Conservation (phyloP, 2,329 filamentous ascomycete genomes). For the Colletotrichum karsti region DNA sequence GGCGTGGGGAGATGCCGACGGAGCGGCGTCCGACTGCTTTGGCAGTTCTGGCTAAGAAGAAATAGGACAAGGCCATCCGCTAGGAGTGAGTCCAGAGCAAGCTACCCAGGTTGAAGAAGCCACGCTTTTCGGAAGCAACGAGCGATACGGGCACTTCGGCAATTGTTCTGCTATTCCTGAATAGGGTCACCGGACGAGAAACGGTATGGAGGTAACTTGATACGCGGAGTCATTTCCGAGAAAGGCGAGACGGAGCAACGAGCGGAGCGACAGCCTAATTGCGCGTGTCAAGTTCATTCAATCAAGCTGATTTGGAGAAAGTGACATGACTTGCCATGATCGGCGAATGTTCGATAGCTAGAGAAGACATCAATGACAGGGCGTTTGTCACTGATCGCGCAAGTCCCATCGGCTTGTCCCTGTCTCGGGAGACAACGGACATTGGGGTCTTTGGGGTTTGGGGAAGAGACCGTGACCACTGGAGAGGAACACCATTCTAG, state of each 20-base stretch:
- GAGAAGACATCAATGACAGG: background rate
- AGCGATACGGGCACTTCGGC: background rate
- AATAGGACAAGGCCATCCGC: background rate
- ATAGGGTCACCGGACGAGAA: background rate
- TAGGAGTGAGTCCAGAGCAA: background rate
- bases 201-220: background rate
- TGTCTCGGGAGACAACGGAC: background rate
- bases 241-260: background rate
- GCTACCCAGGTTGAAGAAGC: background rate
- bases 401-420: background rate
- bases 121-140: too few species aligned
- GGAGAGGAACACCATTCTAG: background rate
- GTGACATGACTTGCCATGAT: background rate
- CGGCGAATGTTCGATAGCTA: background rate
- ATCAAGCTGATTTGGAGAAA: background rate
- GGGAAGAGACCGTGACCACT: background rate
- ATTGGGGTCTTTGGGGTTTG: background rate
- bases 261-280: background rate
- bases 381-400: background rate
- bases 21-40: background rate
- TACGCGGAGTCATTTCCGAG: background rate
- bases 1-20: conserved; percentile 3
- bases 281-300: conserved; percentile 21
- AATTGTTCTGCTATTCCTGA: background rate
- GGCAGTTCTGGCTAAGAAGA: background rate